These are phyloP conservation scores for Pseudoneurospora amorphoporcata DNA, from an alignment of 495 filamentous ascomycete species.

Conservation along the genomic window DNA sequence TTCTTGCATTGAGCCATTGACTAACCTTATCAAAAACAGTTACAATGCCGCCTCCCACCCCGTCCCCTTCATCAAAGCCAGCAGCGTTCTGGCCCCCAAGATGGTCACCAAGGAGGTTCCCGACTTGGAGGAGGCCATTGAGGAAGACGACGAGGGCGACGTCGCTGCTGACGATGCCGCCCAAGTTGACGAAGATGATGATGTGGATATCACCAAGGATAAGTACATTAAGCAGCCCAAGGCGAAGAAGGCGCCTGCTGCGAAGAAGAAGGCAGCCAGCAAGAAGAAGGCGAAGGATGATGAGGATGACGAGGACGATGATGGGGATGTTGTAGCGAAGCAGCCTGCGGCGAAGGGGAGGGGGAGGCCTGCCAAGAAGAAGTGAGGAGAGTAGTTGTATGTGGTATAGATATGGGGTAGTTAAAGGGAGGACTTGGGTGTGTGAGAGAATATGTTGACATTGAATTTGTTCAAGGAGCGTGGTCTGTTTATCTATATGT, in stretches of 20 bases:
- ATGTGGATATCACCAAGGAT: constrained; percentile 78
- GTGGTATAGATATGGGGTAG: not conserved
- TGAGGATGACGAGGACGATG: constrained; percentile 19
- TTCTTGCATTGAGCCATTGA: not conserved
- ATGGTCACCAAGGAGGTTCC: constrained; percentile 67
- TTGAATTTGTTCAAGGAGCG: not conserved
- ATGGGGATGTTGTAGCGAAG: constrained; percentile 12
- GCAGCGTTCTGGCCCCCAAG: constrained; percentile 57
- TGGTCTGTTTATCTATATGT: not conserved
- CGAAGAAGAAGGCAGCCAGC: constrained; percentile 33
- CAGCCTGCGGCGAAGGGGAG: constrained; percentile 8
- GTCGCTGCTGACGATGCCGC: constrained; percentile 42
- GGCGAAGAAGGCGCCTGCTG: constrained; percentile 61
- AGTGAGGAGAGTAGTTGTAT: not conserved
- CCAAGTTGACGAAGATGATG: constrained; percentile 52
- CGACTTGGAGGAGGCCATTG: constrained; percentile 91
- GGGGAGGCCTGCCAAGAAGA: constrained; percentile 9
- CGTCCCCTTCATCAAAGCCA: constrained; percentile 91
- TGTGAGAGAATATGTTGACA: too few relatives aligned
- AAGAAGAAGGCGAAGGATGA: constrained; percentile 31
- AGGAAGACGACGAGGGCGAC: constrained; percentile 77
- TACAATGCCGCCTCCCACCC: constrained; percentile 86
- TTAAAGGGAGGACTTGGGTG: not conserved
- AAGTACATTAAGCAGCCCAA: constrained; percentile 93
- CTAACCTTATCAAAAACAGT: constrained; percentile 28